Percentiles rank a stretch among this genome's conserved stretches.
These are phyloP conservation scores for Melampsora larici-populina DNA, from an alignment of 1,284 basidiomycete genomes.

Conservation along the genomic window DNA sequence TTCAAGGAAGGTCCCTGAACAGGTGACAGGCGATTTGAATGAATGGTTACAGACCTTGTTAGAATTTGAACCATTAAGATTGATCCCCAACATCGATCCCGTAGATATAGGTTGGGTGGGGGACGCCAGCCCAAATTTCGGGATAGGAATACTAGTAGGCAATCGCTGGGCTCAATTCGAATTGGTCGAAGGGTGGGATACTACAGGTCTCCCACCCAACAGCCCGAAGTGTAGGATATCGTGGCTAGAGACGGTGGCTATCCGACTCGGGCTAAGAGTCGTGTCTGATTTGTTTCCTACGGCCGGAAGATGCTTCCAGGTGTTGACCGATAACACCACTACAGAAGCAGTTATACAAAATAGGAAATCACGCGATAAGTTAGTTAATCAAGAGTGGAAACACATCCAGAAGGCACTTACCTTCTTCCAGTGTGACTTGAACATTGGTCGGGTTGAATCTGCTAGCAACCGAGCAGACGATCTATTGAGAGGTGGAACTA, in stretches of 20 bases:
- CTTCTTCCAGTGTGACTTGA: background rate
- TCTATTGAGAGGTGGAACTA: constrained; percentile 17
- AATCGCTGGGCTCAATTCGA: constrained; percentile 5
- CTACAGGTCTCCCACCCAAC: too few relatives aligned
- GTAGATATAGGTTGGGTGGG: constrained; percentile 18
- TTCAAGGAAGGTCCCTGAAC: background rate
- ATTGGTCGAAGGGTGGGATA: background rate
- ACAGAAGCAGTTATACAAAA: constrained; percentile 8
- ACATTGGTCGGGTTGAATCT: background rate
- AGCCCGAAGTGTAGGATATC: background rate
- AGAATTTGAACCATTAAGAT: background rate
- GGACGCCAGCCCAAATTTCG: background rate
- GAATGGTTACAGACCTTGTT: background rate
- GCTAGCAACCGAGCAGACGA: background rate
- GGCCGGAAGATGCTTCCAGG: background rate
- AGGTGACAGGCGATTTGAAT: background rate
- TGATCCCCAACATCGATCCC: background rate
- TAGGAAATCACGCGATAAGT: background rate
- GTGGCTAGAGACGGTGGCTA: constrained; percentile 14
- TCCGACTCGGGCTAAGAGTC: background rate
- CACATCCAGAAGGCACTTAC: background rate
- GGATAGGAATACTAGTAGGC: background rate
- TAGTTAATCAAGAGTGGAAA: constrained; percentile 16
- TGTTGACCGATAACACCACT: too few relatives aligned
- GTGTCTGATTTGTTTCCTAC: background rate